These are phyloP conservation scores for Periconia macrospinosa DNA, from an alignment of 2,329 filamentous ascomycete species.

Conservation along the genomic window DNA sequence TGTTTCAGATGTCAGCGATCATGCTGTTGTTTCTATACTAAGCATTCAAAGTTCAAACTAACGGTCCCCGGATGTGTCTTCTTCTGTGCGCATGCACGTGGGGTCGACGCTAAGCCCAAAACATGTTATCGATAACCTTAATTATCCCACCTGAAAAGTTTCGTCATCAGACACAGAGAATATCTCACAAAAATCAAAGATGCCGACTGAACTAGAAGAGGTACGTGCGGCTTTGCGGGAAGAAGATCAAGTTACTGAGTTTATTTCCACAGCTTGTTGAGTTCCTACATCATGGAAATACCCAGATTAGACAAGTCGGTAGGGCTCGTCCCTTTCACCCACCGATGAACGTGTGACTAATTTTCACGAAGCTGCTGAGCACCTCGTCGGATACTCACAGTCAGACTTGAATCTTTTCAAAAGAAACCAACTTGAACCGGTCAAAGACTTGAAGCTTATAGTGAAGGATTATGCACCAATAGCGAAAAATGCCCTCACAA, in stretches of 20 bases:
- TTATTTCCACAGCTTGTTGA: constrained; percentile 70
- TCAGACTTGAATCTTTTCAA: constrained; percentile 83
- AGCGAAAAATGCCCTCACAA: constrained; percentile 87
- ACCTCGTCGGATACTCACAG: constrained; percentile 81
- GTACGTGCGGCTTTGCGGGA: constrained; percentile 24
- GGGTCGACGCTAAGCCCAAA: neutral
- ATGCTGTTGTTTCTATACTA: too few species aligned
- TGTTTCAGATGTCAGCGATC: too few species aligned
- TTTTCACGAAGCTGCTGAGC: constrained; percentile 68
- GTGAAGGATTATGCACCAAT: constrained; percentile 86
- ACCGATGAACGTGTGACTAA: constrained; percentile 19
- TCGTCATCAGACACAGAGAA: constrained; percentile 24
- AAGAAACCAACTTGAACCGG: constrained; percentile 71
- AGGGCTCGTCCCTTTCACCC: constrained; percentile 29
- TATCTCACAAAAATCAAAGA: constrained; percentile 29
- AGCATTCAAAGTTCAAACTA: too few species aligned
- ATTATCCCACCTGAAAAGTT: constrained; percentile 23
- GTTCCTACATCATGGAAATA: constrained; percentile 90
- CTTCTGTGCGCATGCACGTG: neutral
- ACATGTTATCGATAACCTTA: constrained; percentile 39
- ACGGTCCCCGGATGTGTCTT: too few species aligned
- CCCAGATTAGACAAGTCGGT: constrained; percentile 83
- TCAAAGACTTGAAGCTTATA: constrained; percentile 85
- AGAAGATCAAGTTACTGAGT: neutral
- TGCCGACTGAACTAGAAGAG: constrained; percentile 56